Evolutionary conservation across 768 basidiomycete species (phyloP), one percentile per base, ranked within the genome.

Genomic region (Boletus sp.): DNA sequence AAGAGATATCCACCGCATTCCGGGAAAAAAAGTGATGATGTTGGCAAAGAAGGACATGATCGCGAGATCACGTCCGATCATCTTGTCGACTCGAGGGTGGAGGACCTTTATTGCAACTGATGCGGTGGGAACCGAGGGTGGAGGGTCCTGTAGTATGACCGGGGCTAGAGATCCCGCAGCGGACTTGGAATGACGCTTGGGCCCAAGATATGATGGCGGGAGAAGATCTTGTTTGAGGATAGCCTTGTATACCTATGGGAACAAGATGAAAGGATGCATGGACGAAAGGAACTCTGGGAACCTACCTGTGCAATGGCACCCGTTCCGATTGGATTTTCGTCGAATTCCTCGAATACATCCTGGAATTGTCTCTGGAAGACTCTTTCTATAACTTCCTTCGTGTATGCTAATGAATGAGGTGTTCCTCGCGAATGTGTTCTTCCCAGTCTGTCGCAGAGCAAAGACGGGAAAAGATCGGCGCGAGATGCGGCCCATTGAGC

Each of bases 401-500:
- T 98, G 71, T 98, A 87, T 20, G 69, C 61, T 55, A 98, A 73
- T 5, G 87, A 77, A 75, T 99, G 97, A 0, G 90, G 83, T 61
- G 81, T 86, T 59, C 87, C 94, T 56, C 83, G 87, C 1, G 97
- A 98, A 70, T 99, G 97, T 18, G 98, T 78, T 46, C 85, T 82
- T 33, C 91, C 92, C 62, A 99, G 78, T 56, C 83, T 82, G 53
- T 90, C 83, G 72, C 97, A 99, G 18, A 99, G 83, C 12, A 83
- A 71, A 20, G 86, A 78, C 3, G 97, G 93, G 74, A 99, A 98
- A 3, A 99, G 78, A 72, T 99, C 97, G 40, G 88, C 90, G 36
- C 97, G 84, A 15, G 95, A 94, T 14, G 90, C 97, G 7, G 97
- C 97, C 97, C 97, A 99, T 82, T 99, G 97, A 5, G 94, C 90